Base-by-base conservation (phyloP, 140 eudicot species). In the Erigeron philadelphicus region DNA sequence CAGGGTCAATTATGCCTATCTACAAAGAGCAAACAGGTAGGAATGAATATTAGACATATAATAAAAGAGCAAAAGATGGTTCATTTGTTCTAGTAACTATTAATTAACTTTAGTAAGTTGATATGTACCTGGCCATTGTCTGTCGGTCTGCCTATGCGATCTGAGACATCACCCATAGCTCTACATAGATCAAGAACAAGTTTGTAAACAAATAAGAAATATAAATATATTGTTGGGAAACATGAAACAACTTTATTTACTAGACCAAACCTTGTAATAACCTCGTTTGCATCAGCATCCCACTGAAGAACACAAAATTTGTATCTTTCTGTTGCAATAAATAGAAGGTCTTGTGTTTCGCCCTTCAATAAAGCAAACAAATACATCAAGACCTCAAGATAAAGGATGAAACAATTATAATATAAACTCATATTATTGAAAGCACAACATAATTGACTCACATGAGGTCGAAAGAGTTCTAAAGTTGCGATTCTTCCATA, bases 401-500 rank as follows among this genome's bases (percentile, higher is more conserved):
- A 61, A 72, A 19, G 40, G n/a, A 50, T 65, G 45, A 9, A 61
- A 18, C 3, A 69, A 50, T 9, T 64, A 50, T 16, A 50, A 19
- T 41, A 23, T 3, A 25, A 38, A 8, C 10, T 65, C 8, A 18
- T 62, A 64, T 58, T 40, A 8, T 45, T 0, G 40, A 61, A 54
- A 64, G 11, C 9, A 46, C 25, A 45, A 16, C 7, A 3, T 3
- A 76, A 23, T 64, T 15, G 25, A 88, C 98, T 89, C 77, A 93
- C 98, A 76, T 89, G 98, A 68, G 96, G 96, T 23, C 96, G 96
- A 67, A 88, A 89, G 71, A 93, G 96, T 81, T 89, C 94, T 56
- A 93, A 82, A 11, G 98, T 93, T 61, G 98, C 98, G 50, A 93
- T 93, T 87, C 98, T 83, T 70, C 96, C 98, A 68, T 93, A 93